Percentiles rank a stretch among this genome's conserved stretches.
Evolutionary conservation across 495 filamentous ascomycete genomes (phyloP).

Genomic region (Immersiella caudata): DNA sequence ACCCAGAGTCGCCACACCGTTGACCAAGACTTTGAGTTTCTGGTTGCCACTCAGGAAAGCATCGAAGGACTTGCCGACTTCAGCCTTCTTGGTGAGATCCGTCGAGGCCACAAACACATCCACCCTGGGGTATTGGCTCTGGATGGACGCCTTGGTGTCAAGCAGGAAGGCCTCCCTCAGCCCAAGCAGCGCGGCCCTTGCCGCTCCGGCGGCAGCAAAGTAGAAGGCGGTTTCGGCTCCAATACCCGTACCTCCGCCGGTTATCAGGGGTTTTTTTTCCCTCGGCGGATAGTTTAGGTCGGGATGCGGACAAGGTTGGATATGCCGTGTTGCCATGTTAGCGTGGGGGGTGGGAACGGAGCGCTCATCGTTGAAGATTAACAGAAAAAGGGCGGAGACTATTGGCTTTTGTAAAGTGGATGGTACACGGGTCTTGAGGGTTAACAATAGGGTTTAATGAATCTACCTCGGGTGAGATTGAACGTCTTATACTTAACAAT

Average conservation of each 20-base stretch:
- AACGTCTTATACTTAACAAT: too few species aligned
- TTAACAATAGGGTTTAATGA: too few species aligned
- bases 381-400: background rate
- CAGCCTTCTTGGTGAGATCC: background rate
- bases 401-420: background rate
- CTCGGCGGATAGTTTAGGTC: constrained; percentile 40
- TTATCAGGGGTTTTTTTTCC: constrained; percentile 50
- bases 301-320: constrained; percentile 42
- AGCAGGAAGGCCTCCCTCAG: constrained; percentile 22
- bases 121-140: background rate
- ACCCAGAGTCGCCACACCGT: constrained; percentile 5
- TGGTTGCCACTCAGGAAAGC: background rate
- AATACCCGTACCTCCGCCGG: constrained; percentile 47
- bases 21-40: constrained; percentile 25
- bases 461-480: too few species aligned
- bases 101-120: background rate
- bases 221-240: constrained; percentile 33
- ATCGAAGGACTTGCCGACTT: background rate
- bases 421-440: too few species aligned
- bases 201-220: constrained; percentile 42
- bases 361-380: background rate
- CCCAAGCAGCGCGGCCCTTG: constrained; percentile 27
- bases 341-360: constrained; percentile 12
- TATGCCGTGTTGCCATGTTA: constrained; percentile 43
- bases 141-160: background rate